Evolutionary conservation across 768 basidiomycete genomes (phyloP).

Genomic region (Tricholoma saponaceum): DNA sequence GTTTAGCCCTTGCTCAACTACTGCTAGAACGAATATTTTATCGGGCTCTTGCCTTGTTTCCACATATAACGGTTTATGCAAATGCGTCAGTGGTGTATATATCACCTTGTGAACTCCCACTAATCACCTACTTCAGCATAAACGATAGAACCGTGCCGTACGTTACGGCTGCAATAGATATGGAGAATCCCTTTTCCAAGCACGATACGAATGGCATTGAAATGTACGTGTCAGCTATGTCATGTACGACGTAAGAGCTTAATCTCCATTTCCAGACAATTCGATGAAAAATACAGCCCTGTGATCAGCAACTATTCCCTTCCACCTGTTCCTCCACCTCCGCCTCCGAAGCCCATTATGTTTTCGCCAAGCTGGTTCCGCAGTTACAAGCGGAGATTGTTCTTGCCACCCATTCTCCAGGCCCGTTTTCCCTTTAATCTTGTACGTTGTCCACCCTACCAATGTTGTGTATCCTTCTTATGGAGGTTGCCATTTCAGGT

Average conservation of each 20-base stretch:
- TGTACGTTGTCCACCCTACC: slow-evolving; percentile 34
- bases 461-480: neutral
- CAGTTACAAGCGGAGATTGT: slow-evolving; percentile 31
- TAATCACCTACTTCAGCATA: slow-evolving; percentile 33
- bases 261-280: slow-evolving; percentile 34
- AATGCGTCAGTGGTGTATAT: slow-evolving; percentile 55
- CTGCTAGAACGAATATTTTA: slow-evolving; percentile 69
- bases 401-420: slow-evolving; percentile 58
- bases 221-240: slow-evolving; percentile 39
- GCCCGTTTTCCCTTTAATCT: slow-evolving; percentile 67
- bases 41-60: slow-evolving; percentile 63
- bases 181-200: slow-evolving; percentile 60
- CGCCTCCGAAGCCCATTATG: slow-evolving; percentile 31
- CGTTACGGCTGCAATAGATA: slow-evolving; percentile 70
- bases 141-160: slow-evolving; percentile 84
- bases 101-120: neutral
- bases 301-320: slow-evolving; percentile 51
- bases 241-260: neutral
- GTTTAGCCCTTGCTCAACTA: neutral
- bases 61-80: slow-evolving; percentile 72
- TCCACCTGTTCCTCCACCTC: slow-evolving; percentile 39
- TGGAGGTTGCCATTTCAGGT: slow-evolving; percentile 30
- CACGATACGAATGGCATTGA: slow-evolving; percentile 53
- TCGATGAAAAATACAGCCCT: slow-evolving; percentile 52
- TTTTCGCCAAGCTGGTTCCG: slow-evolving; percentile 45